phyloP scores from a whole-genome alignment of 345 rosid genomes.

The Hirschfeldia incana region DNA sequence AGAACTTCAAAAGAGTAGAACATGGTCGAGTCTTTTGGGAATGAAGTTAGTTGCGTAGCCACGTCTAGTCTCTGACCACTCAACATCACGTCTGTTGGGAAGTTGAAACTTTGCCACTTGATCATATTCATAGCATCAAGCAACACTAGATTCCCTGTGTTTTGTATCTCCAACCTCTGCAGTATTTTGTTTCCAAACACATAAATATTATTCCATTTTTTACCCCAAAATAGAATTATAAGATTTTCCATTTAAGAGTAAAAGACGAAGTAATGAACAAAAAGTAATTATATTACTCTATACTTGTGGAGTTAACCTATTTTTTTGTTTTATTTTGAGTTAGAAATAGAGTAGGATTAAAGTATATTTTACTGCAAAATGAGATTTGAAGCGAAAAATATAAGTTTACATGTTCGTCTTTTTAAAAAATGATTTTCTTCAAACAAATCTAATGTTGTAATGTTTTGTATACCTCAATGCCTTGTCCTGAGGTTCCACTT shows the following conservation, averaged over 20 bases:
- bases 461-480: conserved; percentile 66
- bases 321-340: neutral
- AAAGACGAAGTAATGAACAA: neutral
- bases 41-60: conserved; percentile 84
- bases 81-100: conserved; percentile 83
- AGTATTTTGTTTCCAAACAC: conserved; percentile 10
- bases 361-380: neutral
- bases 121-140: conserved; percentile 52
- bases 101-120: conserved; percentile 97
- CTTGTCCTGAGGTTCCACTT: conserved; percentile 81
- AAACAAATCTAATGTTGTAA: conserved; percentile 29
- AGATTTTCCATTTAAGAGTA: neutral
- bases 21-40: conserved; percentile 53
- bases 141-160: conserved; percentile 72
- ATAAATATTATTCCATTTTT: neutral
- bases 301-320: neutral
- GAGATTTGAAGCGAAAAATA: neutral
- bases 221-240: neutral
- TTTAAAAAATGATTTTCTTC: neutral
- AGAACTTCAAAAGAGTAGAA: conserved; percentile 76
- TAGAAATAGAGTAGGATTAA: neutral
- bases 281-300: neutral
- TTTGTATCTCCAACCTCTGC: conserved; percentile 74
- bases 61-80: conserved; percentile 79
- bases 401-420: neutral